These are phyloP conservation scores for Fusarium hainanense DNA, from an alignment of 2,329 filamentous ascomycete genomes.

Conservation along the genomic window DNA sequence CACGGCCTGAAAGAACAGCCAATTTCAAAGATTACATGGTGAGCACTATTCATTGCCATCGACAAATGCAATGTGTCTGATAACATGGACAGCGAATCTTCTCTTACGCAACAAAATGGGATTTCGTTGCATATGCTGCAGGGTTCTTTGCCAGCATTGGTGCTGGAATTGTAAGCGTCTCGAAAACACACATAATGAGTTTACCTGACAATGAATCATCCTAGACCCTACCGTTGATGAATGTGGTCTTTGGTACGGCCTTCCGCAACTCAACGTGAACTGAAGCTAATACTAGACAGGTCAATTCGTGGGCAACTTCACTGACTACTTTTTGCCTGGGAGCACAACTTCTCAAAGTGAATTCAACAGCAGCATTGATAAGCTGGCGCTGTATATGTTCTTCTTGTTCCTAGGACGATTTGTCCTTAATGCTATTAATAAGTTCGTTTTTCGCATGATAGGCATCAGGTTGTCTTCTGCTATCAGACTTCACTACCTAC, in stretches of 20 bases:
- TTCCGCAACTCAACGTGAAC: too few relatives aligned
- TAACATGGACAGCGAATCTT: slow-evolving; percentile 58
- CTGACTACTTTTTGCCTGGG: slow-evolving; percentile 51
- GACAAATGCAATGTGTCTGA: not conserved
- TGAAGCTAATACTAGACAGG: slow-evolving; percentile 44
- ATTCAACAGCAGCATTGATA: slow-evolving; percentile 58
- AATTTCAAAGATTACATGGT: slow-evolving; percentile 58
- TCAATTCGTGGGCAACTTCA: slow-evolving; percentile 62
- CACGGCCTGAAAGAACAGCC: slow-evolving; percentile 59
- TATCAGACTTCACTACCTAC: slow-evolving; percentile 72
- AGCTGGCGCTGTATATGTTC: slow-evolving; percentile 72
- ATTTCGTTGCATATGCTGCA: slow-evolving; percentile 60
- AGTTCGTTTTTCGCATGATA: slow-evolving; percentile 71
- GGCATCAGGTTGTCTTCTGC: slow-evolving; percentile 70
- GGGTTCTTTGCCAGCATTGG: slow-evolving; percentile 62
- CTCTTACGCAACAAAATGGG: slow-evolving; percentile 64
- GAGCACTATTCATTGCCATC: not conserved
- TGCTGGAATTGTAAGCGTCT: slow-evolving; percentile 54
- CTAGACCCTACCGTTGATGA: slow-evolving; percentile 67
- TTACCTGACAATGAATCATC: not conserved
- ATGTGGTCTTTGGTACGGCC: slow-evolving; percentile 64
- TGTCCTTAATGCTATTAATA: slow-evolving; percentile 69
- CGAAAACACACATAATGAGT: not conserved
- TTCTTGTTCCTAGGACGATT: slow-evolving; percentile 77
- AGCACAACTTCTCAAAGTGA: slow-evolving; percentile 49